Conservation (phyloP, 1,139 yeast species). For the Yamadazyma mexicana region DNA sequence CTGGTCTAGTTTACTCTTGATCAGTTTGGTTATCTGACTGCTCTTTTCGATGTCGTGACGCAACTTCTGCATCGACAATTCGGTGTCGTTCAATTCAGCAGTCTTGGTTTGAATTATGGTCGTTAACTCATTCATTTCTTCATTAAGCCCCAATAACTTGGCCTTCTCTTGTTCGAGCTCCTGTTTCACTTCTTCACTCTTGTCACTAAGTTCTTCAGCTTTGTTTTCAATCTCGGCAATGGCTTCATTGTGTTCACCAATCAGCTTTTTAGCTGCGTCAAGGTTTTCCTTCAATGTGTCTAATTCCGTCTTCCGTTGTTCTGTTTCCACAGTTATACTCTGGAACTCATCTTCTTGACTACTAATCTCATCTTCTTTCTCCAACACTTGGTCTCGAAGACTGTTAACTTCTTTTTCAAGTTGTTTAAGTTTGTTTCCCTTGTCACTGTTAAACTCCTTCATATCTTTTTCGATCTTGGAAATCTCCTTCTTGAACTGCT, state of each 20-base stretch:
- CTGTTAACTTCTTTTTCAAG: constrained; percentile 55
- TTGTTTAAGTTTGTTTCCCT: constrained; percentile 74
- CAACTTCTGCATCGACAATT: constrained; percentile 58
- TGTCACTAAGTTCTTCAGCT: constrained; percentile 25
- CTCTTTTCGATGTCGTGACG: constrained; percentile 66
- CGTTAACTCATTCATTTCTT: constrained; percentile 70
- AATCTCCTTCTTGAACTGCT: constrained; percentile 44
- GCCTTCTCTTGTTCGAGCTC: constrained; percentile 63
- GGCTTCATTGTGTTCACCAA: constrained; percentile 42
- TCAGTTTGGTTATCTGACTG: constrained; percentile 38
- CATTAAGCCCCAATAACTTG: constrained; percentile 68
- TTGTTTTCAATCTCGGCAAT: constrained; percentile 14
- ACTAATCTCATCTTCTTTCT: constrained; percentile 45
- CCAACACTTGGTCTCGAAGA: constrained; percentile 36
- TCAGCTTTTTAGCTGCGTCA: constrained; percentile 22
- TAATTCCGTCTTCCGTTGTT: constrained; percentile 64
- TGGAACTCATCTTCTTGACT: constrained; percentile 57
- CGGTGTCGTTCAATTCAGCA: constrained; percentile 49
- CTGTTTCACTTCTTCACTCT: constrained; percentile 37
- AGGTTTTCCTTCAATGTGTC: constrained; percentile 44
- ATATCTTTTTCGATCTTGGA: constrained; percentile 69
- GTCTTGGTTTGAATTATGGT: constrained; percentile 52
- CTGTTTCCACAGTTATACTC: constrained; percentile 65
- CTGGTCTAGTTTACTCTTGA: constrained; percentile 45
- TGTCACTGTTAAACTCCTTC: constrained; percentile 76